Evolutionary conservation across 2,329 filamentous ascomycete species (phyloP), one percentile per base, ranked within the genome.

Genomic region (Stemphylium lycopersici): DNA sequence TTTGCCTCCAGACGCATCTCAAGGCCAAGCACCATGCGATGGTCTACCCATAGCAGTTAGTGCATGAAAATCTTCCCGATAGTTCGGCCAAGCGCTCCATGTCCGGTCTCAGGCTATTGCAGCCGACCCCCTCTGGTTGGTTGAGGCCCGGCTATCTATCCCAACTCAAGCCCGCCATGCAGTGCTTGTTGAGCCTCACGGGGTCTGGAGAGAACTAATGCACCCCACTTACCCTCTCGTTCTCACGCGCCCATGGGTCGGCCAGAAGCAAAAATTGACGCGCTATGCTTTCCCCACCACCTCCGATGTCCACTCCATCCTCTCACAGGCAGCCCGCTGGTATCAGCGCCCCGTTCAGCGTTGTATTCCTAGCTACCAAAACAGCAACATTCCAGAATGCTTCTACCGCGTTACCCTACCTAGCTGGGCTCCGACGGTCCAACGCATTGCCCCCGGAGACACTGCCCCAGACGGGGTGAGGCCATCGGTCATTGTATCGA

Each of bases 131-230:
- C 18, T 48, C 34, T 56, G 49, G 43, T 44, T 51, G 52, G 60
- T 52, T 58, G 45, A 66, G 56, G 55, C 49, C 40, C 44, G 52
- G 50, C 63, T 61, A 61, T 39, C 34, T 4, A 61, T 13, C 20
- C 18, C 20, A 22, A 38, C 22, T 45, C 55, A 66, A 63, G 62
- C 57, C 51, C 49, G 59, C 56, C 44, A 60, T 45, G 53, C 54
- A 55, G 50, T 51, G 55, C 63, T 65, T 69, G 65, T 68, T 65
- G 62, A 68, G 65, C 63, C 65, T 64, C 64, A 59, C 53, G 56
- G 59, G 53, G 42, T 55, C 43, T 42, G 44, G 42, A 53, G 60
- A 57, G 56, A 57, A 50, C 65, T 67, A 66, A 68, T 64, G 62
- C 58, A 67, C 65, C 63, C 67, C 65, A 59, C 66, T 49, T 51